Conservation (phyloP, 2,329 filamentous ascomycete species). For the Eutypella sp. region DNA sequence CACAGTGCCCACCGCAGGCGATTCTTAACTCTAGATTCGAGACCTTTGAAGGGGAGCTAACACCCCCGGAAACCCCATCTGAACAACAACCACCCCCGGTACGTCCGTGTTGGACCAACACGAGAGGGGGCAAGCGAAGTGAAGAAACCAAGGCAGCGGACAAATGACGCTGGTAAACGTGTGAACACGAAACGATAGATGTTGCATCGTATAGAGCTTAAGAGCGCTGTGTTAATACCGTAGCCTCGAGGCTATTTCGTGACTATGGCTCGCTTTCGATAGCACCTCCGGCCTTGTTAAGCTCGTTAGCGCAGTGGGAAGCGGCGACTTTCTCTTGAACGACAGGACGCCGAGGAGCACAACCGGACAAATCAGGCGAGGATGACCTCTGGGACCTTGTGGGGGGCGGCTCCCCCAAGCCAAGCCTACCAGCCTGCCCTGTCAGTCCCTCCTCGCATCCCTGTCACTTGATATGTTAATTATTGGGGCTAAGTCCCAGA, state of each 20-base stretch:
- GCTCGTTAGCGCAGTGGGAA: too few species aligned
- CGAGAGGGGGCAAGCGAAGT: too few species aligned
- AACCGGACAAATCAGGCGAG: not conserved
- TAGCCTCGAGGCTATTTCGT: not conserved
- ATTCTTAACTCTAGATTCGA: not conserved
- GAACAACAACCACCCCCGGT: not conserved
- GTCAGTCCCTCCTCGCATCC: not conserved
- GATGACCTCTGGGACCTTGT: not conserved
- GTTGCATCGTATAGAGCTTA: too few species aligned
- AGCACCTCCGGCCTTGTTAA: too few species aligned
- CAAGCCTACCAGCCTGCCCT: not conserved
- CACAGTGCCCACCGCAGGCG: too few species aligned
- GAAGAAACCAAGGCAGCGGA: not conserved
- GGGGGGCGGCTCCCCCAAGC: not conserved
- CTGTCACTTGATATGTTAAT: not conserved
- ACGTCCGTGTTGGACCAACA: not conserved
- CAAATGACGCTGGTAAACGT: not conserved
- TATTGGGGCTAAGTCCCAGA: not conserved
- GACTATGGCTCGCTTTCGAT: not conserved
- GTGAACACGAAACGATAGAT: not conserved
- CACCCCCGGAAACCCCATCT: not conserved
- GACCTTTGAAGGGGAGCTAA: not conserved
- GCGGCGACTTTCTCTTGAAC: not conserved
- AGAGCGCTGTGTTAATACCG: not conserved
- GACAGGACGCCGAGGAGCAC: not conserved